These are phyloP conservation scores for Botrytis pseudocinerea DNA, from an alignment of 2,329 filamentous ascomycete species.

Conservation along the genomic window DNA sequence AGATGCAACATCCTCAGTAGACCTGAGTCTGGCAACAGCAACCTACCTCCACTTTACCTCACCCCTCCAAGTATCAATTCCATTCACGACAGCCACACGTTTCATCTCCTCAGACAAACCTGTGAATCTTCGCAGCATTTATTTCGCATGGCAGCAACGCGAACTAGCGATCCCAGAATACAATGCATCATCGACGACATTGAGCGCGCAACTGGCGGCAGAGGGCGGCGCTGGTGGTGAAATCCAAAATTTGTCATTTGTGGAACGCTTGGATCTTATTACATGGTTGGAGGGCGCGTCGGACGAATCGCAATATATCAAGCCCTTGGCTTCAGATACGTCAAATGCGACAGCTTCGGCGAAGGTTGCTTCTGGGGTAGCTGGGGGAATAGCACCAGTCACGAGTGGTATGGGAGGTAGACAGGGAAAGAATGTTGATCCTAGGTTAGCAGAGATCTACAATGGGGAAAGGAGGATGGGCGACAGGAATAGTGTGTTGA, in stretches of 20 bases:
- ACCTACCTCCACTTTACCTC: slow-evolving; percentile 74
- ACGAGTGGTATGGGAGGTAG: slow-evolving; percentile 50
- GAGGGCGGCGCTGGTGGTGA: slow-evolving; percentile 59
- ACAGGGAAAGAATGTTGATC: slow-evolving; percentile 71
- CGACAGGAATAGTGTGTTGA: slow-evolving; percentile 83
- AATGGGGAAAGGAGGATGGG: slow-evolving; percentile 88
- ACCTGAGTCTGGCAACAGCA: slow-evolving; percentile 67
- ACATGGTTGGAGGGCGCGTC: slow-evolving; percentile 90
- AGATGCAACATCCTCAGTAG: slow-evolving; percentile 60
- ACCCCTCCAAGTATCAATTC: slow-evolving; percentile 60
- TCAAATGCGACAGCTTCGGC: slow-evolving; percentile 46
- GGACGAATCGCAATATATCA: slow-evolving; percentile 91
- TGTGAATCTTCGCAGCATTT: slow-evolving; percentile 89
- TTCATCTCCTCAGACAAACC: slow-evolving; percentile 76
- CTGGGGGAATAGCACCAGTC: slow-evolving; percentile 43
- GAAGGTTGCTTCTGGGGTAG: slow-evolving; percentile 50
- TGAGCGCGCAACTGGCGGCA: slow-evolving; percentile 71
- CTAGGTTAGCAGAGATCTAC: slow-evolving; percentile 83
- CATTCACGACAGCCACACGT: slow-evolving; percentile 74
- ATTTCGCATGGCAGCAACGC: slow-evolving; percentile 93
- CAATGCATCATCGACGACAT: slow-evolving; percentile 75
- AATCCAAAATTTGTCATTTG: slow-evolving; percentile 87
- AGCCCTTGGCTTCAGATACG: slow-evolving; percentile 69
- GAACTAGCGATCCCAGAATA: slow-evolving; percentile 89
- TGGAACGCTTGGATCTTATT: slow-evolving; percentile 86